Evolutionary conservation across 1,284 basidiomycete species (phyloP), one percentile per base, ranked within the genome.

Genomic region (Ustilago sp.): DNA sequence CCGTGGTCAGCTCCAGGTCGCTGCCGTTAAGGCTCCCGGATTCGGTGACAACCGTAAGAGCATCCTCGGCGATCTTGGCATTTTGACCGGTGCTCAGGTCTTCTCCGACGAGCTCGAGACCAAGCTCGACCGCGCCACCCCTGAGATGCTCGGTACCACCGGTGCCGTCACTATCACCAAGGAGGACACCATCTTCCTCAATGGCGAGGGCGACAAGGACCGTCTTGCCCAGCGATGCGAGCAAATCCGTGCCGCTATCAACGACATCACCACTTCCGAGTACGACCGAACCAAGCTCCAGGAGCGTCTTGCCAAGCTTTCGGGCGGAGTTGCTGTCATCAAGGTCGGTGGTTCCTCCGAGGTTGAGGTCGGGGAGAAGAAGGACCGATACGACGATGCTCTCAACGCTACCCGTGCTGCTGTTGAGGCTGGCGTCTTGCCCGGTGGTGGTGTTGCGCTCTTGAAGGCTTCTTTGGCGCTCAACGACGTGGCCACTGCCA

Each of bases 41-140:
- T 98, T 99, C 87, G 96, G 96, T 86, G 96, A 98, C 89, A 98
- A 98, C 91, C 92, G 96, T 88, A 99, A 98, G 89, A 93, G 91
- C 74, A 94, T 98, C 88, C 92, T 98, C 59, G 96, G 96, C 69
- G 96, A 98, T 86, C 90, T 98, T 71, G 95, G 93, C 73, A 97
- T 98, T 88, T 91, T 99, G 80, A 98, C 95, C 13, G 96, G 96
- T 67, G 94, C 95, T 78, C 95, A 94, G 71, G 95, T 98, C 88
- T 98, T 98, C 90, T 94, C 94, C 51, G 95, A 98, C 86, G 96
- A 99, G 87, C 91, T 99, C 79, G 96, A 98, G 88, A 93, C 97
- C 89, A 98, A 98, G 89, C 93, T 98, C 73, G 95, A 98, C 87
- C 92, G 92, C 77, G 93, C 93, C 34, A 95, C 94, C 4, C 88